Base-by-base conservation (phyloP, 495 filamentous ascomycete genomes). In the Chaetomium tenue region DNA sequence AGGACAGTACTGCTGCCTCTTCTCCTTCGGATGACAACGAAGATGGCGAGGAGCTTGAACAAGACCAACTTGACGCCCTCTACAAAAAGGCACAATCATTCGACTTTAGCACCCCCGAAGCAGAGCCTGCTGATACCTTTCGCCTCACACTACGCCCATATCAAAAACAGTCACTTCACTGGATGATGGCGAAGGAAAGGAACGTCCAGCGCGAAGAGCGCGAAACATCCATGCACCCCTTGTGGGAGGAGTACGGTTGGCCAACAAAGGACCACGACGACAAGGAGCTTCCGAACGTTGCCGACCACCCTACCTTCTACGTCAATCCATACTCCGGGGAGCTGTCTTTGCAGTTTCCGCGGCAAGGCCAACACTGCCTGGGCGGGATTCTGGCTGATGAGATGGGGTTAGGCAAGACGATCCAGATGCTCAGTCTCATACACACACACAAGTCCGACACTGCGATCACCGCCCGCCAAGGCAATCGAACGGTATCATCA, bases 11-110 rank as follows among this genome's bases (percentile, higher is more conserved):
- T 5, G 80, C 78, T 16, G 74, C 74, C 2, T 74, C 79, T 3
- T 68, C 81, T 0, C 74, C 75, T 6, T 75, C 76, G 18, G 90
- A 92, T 16, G 89, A 92, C n/a, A 77, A 78, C 6, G 90, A 92
- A 71, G 91, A 96, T 15, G 90, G 91, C 3, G 82, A 92, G 66
- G 92, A 97, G 75, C 84, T 98, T 0, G 92, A 97, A 75, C 90
- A 97, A 72, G 93, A 96, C 70, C 94, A 98, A 69, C 87, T 98
- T 18, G 93, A 98, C 71, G 86, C 89, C 0, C 81, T 98, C 5
- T 98, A 98, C 70, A 91, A 90, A 71, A 98, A 98, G 73, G 94
- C 94, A 2, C 94, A 98, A 69, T 92, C 91, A 0, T 98, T 97
- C 67, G 95, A 98, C 73, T 98, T 97, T 71, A 86, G 87, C 71